phyloP scores from a whole-genome alignment of 169 alveolate genomes.

The Cytauxzoon felis region DNA sequence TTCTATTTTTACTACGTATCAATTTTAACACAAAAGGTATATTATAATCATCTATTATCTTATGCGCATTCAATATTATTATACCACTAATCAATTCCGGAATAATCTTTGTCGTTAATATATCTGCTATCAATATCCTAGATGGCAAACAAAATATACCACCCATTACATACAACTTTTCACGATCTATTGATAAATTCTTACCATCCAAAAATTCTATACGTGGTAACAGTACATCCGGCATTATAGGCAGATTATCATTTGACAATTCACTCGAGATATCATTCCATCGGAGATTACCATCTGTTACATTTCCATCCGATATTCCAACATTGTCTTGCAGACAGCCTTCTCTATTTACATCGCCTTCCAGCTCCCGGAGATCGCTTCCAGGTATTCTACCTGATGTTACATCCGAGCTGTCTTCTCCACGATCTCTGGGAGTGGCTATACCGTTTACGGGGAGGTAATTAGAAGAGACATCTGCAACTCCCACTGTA shows the following conservation, averaged over 20 bases:
- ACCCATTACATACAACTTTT: conserved; percentile 53
- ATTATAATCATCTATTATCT: conserved; percentile 45
- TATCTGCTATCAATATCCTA: conserved; percentile 45
- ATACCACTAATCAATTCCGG: conserved; percentile 54
- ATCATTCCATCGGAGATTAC: background rate
- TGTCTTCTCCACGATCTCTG: no score
- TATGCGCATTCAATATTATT: conserved; percentile 55
- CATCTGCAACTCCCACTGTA: no score
- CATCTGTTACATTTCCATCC: background rate
- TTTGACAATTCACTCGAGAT: background rate
- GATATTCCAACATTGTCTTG: background rate
- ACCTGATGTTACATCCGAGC: background rate
- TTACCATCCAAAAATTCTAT: conserved; percentile 48
- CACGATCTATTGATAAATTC: conserved; percentile 27
- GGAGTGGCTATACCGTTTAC: no score
- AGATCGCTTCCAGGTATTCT: no score
- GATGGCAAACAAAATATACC: conserved; percentile 35
- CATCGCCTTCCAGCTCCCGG: no score
- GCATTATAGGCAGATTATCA: background rate
- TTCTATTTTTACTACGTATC: conserved; percentile 29
- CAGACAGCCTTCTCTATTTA: no score
- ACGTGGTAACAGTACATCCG: conserved; percentile 24
- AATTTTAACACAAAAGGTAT: conserved; percentile 50
- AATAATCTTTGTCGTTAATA: conserved; percentile 31
- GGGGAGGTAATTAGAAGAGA: no score